These are phyloP conservation scores for Apiospora phragmitis DNA, from an alignment of 2,329 filamentous ascomycete species.

Conservation along the genomic window DNA sequence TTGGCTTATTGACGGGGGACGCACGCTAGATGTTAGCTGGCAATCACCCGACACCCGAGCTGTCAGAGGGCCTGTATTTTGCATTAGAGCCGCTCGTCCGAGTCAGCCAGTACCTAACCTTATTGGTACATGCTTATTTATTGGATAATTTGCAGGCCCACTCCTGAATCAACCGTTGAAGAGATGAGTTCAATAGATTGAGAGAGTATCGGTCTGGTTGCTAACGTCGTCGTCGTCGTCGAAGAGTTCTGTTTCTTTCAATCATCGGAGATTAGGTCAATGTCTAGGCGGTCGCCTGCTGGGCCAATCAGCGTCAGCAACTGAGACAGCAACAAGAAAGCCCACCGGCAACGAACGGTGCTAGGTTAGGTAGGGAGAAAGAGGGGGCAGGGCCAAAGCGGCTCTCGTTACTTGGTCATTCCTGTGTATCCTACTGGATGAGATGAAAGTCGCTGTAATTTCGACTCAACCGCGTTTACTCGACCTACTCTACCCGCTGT, in stretches of 20 bases:
- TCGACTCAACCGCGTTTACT: not conserved
- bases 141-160: not conserved
- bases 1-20: not conserved
- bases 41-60: slow-evolving; percentile 7
- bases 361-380: not conserved
- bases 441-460: not conserved
- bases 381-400: not conserved
- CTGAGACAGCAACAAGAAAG: not conserved
- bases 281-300: not conserved
- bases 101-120: not conserved
- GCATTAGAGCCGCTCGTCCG: not conserved
- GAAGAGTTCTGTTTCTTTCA: not conserved
- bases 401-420: not conserved
- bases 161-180: not conserved
- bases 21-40: not conserved
- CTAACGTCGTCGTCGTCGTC: not conserved
- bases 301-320: not conserved
- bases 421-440: not conserved
- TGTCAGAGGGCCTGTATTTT: not conserved
- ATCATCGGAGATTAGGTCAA: not conserved
- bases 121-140: too few relatives aligned
- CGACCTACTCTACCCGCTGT: not conserved
- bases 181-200: not conserved
- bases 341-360: not conserved
- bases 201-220: not conserved